A percentile compares a stretch with the other conserved stretches of the same genome.
Conservation (phyloP, 2,329 filamentous ascomycete genomes). For the Rhynchosporium secalis region DNA sequence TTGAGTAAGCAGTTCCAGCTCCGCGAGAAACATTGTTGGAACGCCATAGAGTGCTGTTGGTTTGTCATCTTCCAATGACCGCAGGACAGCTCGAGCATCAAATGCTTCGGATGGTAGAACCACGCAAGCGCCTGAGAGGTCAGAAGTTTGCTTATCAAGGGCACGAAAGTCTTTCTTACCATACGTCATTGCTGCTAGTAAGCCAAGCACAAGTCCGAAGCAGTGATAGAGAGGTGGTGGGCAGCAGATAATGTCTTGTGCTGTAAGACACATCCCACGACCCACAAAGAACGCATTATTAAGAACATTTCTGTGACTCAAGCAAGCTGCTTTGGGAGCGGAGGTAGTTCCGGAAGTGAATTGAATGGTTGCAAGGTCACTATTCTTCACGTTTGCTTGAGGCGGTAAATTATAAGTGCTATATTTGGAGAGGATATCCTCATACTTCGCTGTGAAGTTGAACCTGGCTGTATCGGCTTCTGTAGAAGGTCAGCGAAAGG, state of each 20-base stretch:
- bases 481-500: conserved; percentile 46
- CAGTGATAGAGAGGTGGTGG: conserved; percentile 85
- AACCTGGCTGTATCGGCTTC: conserved; percentile 55
- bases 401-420: conserved; percentile 48
- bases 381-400: conserved; percentile 54
- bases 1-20: conserved; percentile 32
- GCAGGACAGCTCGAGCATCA: conserved; percentile 64
- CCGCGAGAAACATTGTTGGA: conserved; percentile 64
- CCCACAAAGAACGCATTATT: conserved; percentile 33
- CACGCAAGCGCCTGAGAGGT: conserved; percentile 58
- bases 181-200: conserved; percentile 71
- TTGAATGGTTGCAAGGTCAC: conserved; percentile 18
- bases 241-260: conserved; percentile 72
- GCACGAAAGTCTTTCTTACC: conserved; percentile 36
- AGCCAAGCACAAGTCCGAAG: conserved; percentile 75
- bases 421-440: background rate
- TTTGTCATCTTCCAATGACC: conserved; percentile 63
- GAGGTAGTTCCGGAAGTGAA: conserved; percentile 23
- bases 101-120: conserved; percentile 77
- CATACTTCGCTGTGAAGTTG: background rate
- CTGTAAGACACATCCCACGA: conserved; percentile 53
- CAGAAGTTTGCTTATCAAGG: background rate
- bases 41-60: conserved; percentile 80
- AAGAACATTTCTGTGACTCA: conserved; percentile 31
- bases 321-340: conserved; percentile 17